Evolutionary conservation across 2,329 filamentous ascomycete species (phyloP).

Genomic region (Cercospora berteroae): DNA sequence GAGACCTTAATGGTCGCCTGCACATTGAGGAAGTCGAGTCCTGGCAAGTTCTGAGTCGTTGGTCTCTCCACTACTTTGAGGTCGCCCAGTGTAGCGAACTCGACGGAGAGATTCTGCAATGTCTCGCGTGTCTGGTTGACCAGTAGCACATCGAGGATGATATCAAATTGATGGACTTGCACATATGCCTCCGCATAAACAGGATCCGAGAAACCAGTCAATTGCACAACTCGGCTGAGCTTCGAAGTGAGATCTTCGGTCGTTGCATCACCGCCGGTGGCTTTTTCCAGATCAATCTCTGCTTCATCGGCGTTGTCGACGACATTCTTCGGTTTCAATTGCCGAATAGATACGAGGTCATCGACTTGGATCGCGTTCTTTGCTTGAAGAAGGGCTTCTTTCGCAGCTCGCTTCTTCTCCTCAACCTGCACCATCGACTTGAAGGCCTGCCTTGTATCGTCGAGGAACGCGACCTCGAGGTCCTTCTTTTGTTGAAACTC

Average conservation of each 20-base stretch:
- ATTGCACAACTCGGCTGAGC: constrained; percentile 90
- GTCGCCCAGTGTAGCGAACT: constrained; percentile 97
- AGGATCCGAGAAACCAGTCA: constrained; percentile 96
- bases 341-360: constrained; percentile 87
- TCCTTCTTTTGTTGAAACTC: constrained; percentile 89
- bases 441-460: constrained; percentile 95
- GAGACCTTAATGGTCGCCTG: constrained; percentile 99
- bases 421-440: constrained; percentile 95
- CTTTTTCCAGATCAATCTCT: constrained; percentile 86
- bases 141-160: constrained; percentile 90
- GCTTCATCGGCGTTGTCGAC: constrained; percentile 77
- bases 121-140: constrained; percentile 98
- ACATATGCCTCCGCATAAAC: constrained; percentile 99
- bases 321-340: constrained; percentile 87
- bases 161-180: constrained; percentile 98
- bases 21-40: constrained; percentile 96
- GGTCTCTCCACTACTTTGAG: constrained; percentile 96
- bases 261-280: constrained; percentile 82
- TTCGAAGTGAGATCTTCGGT: constrained; percentile 89
- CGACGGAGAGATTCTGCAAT: constrained; percentile 92
- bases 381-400: constrained; percentile 87
- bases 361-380: constrained; percentile 95
- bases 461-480: constrained; percentile 85
- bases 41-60: constrained; percentile 90
- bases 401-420: constrained; percentile 95